Percentiles rank a stretch among this genome's conserved stretches.
These are phyloP conservation scores for Sphagnum tenellum DNA, from an alignment of 225 moss, liverwort and hornwort genomes.

Conservation along the genomic window DNA sequence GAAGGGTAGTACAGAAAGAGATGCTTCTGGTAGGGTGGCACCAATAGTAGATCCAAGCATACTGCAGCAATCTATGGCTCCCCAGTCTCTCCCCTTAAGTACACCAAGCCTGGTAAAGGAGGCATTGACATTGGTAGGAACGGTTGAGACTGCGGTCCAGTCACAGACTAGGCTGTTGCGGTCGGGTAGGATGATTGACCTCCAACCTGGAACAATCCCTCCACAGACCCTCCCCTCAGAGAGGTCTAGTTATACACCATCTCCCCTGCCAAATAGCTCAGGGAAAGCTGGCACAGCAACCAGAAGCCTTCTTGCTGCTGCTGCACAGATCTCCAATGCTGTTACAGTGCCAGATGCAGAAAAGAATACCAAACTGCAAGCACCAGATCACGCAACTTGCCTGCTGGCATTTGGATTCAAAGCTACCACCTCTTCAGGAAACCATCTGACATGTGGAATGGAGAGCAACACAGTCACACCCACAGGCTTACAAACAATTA, in stretches of 20 bases:
- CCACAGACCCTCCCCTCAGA: conserved; percentile 2
- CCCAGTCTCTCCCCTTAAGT: conserved; percentile 6
- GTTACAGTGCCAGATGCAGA: conserved; percentile 16
- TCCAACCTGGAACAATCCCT: conserved; percentile 7
- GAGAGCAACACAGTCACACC: conserved; percentile 16
- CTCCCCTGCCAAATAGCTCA: neutral
- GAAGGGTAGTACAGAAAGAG: conserved; percentile 7
- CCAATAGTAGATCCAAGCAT: neutral
- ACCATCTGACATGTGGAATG: conserved; percentile 14
- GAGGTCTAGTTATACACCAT: neutral
- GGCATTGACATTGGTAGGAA: neutral
- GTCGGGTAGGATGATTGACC: conserved; percentile 15
- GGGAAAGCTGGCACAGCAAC: neutral
- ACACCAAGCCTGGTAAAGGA: too few relatives aligned
- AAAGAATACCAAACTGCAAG: conserved; percentile 6
- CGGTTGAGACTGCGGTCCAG: conserved; percentile 9
- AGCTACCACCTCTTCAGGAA: conserved; percentile 16
- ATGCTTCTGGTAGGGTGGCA: conserved; percentile 6
- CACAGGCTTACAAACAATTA: conserved; percentile 12
- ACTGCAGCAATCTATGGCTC: conserved; percentile 2
- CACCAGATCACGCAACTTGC: conserved; percentile 8
- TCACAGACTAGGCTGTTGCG: conserved; percentile 13
- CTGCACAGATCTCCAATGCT: conserved; percentile 5
- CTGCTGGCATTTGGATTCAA: conserved; percentile 15
- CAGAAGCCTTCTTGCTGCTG: conserved; percentile 4